Evolutionary conservation across 192 early-diverging fungal species (phyloP).

Genomic region (Coemansia sp.): DNA sequence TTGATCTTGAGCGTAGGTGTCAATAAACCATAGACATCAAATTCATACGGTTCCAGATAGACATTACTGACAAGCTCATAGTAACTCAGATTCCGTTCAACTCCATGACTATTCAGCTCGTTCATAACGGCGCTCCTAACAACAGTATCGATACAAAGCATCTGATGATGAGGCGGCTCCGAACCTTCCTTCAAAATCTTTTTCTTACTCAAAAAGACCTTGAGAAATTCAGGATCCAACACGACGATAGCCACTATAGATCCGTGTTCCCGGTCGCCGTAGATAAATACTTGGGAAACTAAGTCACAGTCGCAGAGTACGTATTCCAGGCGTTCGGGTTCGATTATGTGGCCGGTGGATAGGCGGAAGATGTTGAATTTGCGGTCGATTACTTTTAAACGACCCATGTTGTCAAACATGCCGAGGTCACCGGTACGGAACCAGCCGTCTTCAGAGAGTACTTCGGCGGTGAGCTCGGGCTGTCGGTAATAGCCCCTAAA

Average conservation of each 20-base stretch:
- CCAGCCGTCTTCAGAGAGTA: constrained; percentile 84
- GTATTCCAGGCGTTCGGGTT: constrained; percentile 92
- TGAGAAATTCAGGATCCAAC: constrained; percentile 67
- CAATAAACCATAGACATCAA: constrained; percentile 80
- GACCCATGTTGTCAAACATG: constrained; percentile 83
- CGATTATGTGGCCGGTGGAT: constrained; percentile 89
- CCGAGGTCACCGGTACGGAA: constrained; percentile 94
- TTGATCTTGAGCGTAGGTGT: constrained; percentile 81
- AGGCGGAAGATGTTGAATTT: constrained; percentile 96
- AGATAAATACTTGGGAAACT: constrained; percentile 74
- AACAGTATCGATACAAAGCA: constrained; percentile 67
- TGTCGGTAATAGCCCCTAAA: constrained; percentile 89
- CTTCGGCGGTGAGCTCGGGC: constrained; percentile 74
- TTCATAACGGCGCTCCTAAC: constrained; percentile 61
- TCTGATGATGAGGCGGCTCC: constrained; percentile 55
- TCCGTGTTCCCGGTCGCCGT: constrained; percentile 80
- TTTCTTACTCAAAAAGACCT: constrained; percentile 58
- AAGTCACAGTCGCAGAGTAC: constrained; percentile 79
- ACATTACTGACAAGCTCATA: constrained; percentile 76
- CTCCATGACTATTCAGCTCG: constrained; percentile 64
- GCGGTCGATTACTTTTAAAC: constrained; percentile 89
- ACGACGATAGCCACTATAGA: constrained; percentile 78
- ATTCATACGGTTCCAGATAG: constrained; percentile 66
- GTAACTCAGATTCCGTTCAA: constrained; percentile 66
- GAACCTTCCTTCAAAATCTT: constrained; percentile 52